Conservation (phyloP, 2,329 filamentous ascomycete genomes). For the Fusarium sacchari region DNA sequence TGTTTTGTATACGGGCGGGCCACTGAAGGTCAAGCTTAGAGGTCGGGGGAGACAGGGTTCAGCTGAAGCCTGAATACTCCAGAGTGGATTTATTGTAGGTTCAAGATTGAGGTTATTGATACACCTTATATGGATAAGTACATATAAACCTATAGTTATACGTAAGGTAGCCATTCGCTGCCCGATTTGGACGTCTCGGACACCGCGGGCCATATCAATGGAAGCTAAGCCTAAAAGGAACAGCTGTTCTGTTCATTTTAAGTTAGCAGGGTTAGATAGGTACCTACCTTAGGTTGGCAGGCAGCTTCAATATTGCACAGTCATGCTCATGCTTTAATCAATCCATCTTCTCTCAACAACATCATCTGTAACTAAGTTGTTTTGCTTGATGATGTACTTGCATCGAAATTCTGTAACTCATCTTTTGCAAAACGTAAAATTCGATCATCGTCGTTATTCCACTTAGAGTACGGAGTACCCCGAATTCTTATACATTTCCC, state of each 20-base stretch:
- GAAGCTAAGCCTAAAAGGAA: slow-evolving; percentile 34
- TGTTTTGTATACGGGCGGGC: slow-evolving; percentile 45
- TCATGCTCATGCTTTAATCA: neutral
- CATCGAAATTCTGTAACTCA: neutral
- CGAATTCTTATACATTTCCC: neutral
- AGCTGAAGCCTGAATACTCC: neutral
- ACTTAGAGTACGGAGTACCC: neutral
- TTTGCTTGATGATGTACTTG: neutral
- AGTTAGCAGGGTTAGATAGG: too few relatives aligned
- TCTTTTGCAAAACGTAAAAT: neutral
- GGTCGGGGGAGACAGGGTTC: slow-evolving; percentile 24
- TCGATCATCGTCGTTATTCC: too few relatives aligned
- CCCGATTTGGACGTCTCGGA: neutral
- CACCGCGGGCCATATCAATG: neutral
- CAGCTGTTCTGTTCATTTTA: slow-evolving; percentile 6
- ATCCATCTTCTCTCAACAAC: neutral
- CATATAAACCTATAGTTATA: too few relatives aligned
- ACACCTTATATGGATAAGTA: too few relatives aligned
- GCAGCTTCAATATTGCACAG: neutral
- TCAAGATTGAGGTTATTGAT: neutral
- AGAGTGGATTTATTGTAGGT: neutral
- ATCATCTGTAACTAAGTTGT: neutral
- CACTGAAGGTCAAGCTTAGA: slow-evolving; percentile 39
- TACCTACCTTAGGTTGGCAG: neutral
- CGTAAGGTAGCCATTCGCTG: neutral